A percentile compares a stretch with the other conserved stretches of the same genome.
Evolutionary conservation across 768 basidiomycete species (phyloP).

Genomic region (Tephrocybe sp.): DNA sequence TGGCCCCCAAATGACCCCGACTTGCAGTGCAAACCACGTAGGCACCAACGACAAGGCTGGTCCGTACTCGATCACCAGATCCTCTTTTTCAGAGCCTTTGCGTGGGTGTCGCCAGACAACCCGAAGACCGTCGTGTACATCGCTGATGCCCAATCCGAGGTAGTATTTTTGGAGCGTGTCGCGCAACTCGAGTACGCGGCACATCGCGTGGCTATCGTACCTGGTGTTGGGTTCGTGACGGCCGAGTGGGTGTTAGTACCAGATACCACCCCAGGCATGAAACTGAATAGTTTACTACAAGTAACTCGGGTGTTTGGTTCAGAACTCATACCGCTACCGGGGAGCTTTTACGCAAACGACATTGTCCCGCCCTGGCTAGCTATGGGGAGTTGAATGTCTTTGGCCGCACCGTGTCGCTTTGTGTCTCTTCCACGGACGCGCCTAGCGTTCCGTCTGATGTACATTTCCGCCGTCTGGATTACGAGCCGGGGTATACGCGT

Average conservation of each 20-base stretch:
- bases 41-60: not conserved
- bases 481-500: not conserved
- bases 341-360: constrained; percentile 1
- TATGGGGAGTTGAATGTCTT: not conserved
- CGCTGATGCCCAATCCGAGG: not conserved
- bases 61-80: not conserved
- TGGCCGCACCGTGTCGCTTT: not conserved
- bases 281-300: not conserved
- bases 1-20: constrained; percentile 4
- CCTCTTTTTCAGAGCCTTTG: not conserved
- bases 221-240: not conserved
- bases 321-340: not conserved
- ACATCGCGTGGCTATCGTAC: not conserved
- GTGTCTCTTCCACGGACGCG: not conserved
- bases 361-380: constrained; percentile 2
- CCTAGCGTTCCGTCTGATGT: not conserved
- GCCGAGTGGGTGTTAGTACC: not conserved
- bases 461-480: not conserved
- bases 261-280: not conserved
- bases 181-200: constrained; percentile 7
- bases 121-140: not conserved
- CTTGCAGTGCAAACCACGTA: not conserved
- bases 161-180: constrained; percentile 2
- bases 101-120: not conserved
- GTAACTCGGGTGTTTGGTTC: not conserved